Percentiles rank a stretch among this genome's conserved stretches.
These are phyloP conservation scores for Hordeum pubiflorum DNA, from an alignment of 202 grass and related monocot genomes.

Conservation along the genomic window DNA sequence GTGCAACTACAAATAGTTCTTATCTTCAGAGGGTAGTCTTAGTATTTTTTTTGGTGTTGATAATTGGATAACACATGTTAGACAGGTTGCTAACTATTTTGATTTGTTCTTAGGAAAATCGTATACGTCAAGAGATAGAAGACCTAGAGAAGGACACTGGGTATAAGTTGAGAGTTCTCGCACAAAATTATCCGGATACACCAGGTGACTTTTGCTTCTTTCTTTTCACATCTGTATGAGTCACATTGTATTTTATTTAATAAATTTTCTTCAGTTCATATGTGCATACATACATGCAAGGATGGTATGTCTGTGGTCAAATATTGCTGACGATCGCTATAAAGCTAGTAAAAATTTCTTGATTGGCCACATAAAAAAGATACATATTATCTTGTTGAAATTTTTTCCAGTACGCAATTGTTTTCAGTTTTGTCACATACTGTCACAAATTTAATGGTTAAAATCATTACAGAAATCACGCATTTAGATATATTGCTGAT, in stretches of 20 bases:
- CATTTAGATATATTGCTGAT: not conserved
- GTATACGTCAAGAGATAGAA: constrained; percentile 65
- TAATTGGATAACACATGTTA: not conserved
- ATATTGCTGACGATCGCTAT: not conserved
- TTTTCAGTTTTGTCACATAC: not conserved
- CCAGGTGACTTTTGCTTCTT: constrained; percentile 46
- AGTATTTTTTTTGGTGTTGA: not conserved
- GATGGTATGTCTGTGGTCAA: not conserved
- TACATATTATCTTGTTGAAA: not conserved
- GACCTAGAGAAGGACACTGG: constrained; percentile 93
- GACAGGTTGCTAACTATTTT: not conserved
- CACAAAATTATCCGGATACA: constrained; percentile 92
- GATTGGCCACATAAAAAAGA: not conserved
- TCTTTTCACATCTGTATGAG: not conserved
- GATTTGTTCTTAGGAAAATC: constrained; percentile 48
- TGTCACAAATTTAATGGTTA: not conserved
- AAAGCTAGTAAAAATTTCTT: not conserved
- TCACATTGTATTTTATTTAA: not conserved
- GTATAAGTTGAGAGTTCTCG: constrained; percentile 81
- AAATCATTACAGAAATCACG: not conserved
- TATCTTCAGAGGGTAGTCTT: not conserved
- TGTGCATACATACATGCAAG: not conserved
- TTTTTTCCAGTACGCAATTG: not conserved
- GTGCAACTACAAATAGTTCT: not conserved
- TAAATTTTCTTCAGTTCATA: not conserved